Percentiles rank a stretch among this genome's conserved stretches.
Conservation (phyloP, 164 flowering plant genomes). For the Liriodendron chinense region DNA sequence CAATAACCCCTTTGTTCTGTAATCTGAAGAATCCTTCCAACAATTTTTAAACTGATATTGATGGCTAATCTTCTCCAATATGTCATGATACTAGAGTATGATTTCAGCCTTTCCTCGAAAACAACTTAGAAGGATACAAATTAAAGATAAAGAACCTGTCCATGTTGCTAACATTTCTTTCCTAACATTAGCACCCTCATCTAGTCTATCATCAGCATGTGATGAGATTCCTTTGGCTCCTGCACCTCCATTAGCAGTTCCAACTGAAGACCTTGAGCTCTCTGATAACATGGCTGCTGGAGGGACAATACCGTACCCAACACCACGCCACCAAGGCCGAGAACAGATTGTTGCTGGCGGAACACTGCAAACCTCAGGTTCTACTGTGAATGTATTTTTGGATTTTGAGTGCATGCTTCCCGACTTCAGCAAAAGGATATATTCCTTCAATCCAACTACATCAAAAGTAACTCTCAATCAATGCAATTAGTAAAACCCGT, state of each 20-base stretch:
- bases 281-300: constrained; percentile 26
- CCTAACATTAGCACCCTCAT: constrained; percentile 42
- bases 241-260: constrained; percentile 29
- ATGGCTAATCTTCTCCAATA: no score
- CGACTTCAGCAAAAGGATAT: constrained; percentile 9
- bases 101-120: no score
- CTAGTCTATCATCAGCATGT: constrained; percentile 35
- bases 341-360: constrained; percentile 17
- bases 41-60: no score
- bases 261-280: constrained; percentile 40
- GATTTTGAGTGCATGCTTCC: constrained; percentile 59
- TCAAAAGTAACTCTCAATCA: constrained; percentile 1
- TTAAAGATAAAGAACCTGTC: constrained; percentile 33
- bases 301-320: constrained; percentile 36
- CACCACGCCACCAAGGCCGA: constrained; percentile 77
- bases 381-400: constrained; percentile 28
- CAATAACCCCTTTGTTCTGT: no score
- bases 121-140: not conserved
- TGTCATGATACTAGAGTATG: no score
- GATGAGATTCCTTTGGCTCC: constrained; percentile 47
- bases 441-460: not conserved
- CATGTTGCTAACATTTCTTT: constrained; percentile 43
- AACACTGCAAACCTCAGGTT: constrained; percentile 22
- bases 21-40: no score
- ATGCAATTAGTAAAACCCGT: not conserved